phyloP scores from a whole-genome alignment of 2,329 filamentous ascomycete species.

The Arthrobotrys conoides region DNA sequence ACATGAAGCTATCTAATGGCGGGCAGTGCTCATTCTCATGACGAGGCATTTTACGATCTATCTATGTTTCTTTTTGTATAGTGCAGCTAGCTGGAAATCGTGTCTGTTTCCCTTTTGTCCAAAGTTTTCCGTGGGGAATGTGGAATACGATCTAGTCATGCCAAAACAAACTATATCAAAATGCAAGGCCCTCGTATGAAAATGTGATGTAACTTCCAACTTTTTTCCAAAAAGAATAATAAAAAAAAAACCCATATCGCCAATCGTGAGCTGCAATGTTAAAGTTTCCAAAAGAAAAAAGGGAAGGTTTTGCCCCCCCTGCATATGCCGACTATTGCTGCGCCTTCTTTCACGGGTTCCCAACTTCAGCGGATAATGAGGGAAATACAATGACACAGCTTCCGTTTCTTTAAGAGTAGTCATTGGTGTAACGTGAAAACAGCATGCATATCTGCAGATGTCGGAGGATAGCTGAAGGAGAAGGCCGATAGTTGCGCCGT shows the following conservation, averaged over 20 bases:
- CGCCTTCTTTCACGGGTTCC: conserved; percentile 28
- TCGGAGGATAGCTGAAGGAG: conserved; percentile 18
- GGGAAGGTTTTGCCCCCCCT: conserved; percentile 41
- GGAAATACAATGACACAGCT: conserved; percentile 37
- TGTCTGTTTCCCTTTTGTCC: not conserved
- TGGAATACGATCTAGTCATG: not conserved
- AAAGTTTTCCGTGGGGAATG: conserved; percentile 4
- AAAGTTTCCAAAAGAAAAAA: conserved; percentile 29
- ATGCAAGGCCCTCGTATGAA: not conserved
- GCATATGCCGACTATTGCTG: conserved; percentile 27
- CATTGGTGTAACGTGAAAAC: conserved; percentile 1
- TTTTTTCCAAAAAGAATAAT: not conserved
- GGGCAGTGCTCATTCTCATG: conserved; percentile 4
- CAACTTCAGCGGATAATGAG: conserved; percentile 25
- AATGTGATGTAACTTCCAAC: conserved; percentile 13
- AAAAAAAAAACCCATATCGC: conserved; percentile 1
- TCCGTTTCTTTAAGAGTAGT: conserved; percentile 19
- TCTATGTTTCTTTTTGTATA: conserved; percentile 8
- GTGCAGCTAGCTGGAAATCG: not conserved
- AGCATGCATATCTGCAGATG: not conserved
- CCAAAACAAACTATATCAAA: conserved; percentile 3
- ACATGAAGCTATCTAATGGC: not conserved
- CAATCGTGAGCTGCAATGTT: conserved; percentile 13
- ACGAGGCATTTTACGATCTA: conserved; percentile 8
- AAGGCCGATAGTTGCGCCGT: conserved; percentile 8